Evolutionary conservation across 352 stramenopile genomes (phyloP), one percentile per base, ranked within the genome.

Genomic region (Globisporangium apiculatum): DNA sequence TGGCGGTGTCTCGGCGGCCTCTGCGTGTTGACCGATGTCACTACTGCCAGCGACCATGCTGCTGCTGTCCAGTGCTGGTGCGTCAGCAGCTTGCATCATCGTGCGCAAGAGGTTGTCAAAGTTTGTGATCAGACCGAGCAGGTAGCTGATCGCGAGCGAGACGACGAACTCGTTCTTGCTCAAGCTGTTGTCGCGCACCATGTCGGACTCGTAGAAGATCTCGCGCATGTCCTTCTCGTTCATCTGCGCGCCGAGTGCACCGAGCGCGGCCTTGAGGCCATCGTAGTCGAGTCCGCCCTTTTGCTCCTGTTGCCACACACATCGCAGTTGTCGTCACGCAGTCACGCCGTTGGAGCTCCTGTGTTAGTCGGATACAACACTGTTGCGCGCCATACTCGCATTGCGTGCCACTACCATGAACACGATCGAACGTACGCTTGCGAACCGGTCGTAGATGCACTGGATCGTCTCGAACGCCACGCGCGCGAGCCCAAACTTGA

Each of bases 161-260:
- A 93, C 68, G 24, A 95, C 61, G 59, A 96, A 95, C 55, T 96
- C 86, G 54, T 93, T 93, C 51, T 89, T 80, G 51, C 79, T 92
- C 49, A 96, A 57, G 35, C 74, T 76, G 57, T 91, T 89, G 71
- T 96, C 83, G 45, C 83, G 79, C 61, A 90, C 83, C 73, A 96
- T 87, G 69, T 96, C 85, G n/a, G 83, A 89, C 66, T 94, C 85
- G 62, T 92, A 89, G 60, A 94, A 94, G 59, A 94, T 86, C 53
- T 91, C 80, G 7, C 68, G 65, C 69, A 91, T 73, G 48, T 88
- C 81, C 3, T 69, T 64, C 55, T 89, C 76, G 36, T 87, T 72
- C 65, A 90, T 90, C 10, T 83, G 66, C 15, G 79, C 78, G 0
- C 83, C 83, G 10, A 93, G 60, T 12, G 68, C 64, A 17, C 74